phyloP scores from a whole-genome alignment of 2,329 filamentous ascomycete species.

The Cercospora sp. region DNA sequence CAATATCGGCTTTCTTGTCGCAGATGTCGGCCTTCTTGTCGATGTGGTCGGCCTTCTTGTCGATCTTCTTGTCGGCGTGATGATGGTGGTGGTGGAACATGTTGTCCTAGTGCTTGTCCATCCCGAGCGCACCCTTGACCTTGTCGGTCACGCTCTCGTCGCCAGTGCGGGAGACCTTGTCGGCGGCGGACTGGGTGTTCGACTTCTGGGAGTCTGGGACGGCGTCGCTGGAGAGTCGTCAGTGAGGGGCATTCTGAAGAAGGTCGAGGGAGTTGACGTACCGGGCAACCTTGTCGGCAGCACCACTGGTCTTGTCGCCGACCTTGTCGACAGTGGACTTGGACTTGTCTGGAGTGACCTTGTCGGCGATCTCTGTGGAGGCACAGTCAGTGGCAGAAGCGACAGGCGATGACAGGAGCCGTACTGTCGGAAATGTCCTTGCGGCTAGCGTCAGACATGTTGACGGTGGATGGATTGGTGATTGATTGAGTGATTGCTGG shows the following conservation, averaged over 20 bases:
- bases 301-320: slow-evolving; percentile 58
- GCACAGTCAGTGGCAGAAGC: slow-evolving; percentile 12
- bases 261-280: not conserved
- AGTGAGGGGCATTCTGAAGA: slow-evolving; percentile 17
- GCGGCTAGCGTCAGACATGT: slow-evolving; percentile 62
- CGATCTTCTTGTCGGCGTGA: not conserved
- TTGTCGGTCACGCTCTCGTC: slow-evolving; percentile 34
- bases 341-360: slow-evolving; percentile 58
- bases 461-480: slow-evolving; percentile 36
- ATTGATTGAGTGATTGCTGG: slow-evolving; percentile 16
- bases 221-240: slow-evolving; percentile 41
- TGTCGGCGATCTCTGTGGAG: slow-evolving; percentile 55
- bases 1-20: not conserved
- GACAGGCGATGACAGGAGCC: slow-evolving; percentile 16
- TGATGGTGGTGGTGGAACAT: slow-evolving; percentile 3
- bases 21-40: not conserved
- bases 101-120: slow-evolving; percentile 37
- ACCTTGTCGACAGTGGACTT: slow-evolving; percentile 63
- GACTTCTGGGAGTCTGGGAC: slow-evolving; percentile 59
- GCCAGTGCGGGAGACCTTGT: slow-evolving; percentile 49
- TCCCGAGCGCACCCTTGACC: slow-evolving; percentile 50
- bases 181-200: slow-evolving; percentile 51
- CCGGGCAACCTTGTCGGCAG: slow-evolving; percentile 52
- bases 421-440: slow-evolving; percentile 58
- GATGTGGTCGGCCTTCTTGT: not conserved